Conservation (phyloP, 208 protist genomes). For the Strigomonas oncopelti region DNA sequence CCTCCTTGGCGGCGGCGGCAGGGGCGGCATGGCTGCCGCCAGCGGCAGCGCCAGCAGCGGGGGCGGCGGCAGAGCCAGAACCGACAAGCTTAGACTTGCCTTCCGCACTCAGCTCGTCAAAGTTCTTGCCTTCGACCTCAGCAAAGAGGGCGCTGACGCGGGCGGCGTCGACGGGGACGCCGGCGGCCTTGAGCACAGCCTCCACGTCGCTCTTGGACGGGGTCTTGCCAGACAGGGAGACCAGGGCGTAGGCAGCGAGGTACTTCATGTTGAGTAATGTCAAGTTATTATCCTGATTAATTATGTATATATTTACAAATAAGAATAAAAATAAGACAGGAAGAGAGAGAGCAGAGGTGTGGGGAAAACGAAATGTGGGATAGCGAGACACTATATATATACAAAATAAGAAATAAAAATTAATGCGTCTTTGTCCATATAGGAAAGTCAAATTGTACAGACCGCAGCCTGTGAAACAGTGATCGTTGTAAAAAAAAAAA, state of each 20-base stretch:
- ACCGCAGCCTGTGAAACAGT: too few relatives aligned
- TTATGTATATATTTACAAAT: not conserved
- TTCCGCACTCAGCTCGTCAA: slow-evolving; percentile 80
- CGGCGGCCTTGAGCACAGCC: slow-evolving; percentile 88
- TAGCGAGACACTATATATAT: too few relatives aligned
- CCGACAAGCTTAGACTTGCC: slow-evolving; percentile 85
- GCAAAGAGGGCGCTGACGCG: slow-evolving; percentile 70
- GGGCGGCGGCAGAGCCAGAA: slow-evolving; percentile 30
- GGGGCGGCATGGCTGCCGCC: slow-evolving; percentile 21
- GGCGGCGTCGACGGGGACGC: slow-evolving; percentile 63
- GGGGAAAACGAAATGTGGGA: too few relatives aligned
- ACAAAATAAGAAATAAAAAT: too few relatives aligned
- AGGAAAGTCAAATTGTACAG: too few relatives aligned
- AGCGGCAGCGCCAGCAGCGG: slow-evolving; percentile 24
- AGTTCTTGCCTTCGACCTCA: slow-evolving; percentile 88
- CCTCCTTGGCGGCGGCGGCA: slow-evolving; percentile 42
- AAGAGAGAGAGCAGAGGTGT: too few relatives aligned
- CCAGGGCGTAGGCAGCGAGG: slow-evolving; percentile 90
- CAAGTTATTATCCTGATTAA: not conserved
- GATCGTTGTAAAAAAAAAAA: too few relatives aligned
- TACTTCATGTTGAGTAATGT: slow-evolving; percentile 75
- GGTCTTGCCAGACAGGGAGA: slow-evolving; percentile 73
- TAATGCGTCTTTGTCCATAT: too few relatives aligned
- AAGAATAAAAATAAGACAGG: slow-evolving; percentile 11
- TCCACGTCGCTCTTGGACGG: slow-evolving; percentile 81